A percentile compares a stretch with the other conserved stretches of the same genome.
Evolutionary conservation across 2,329 filamentous ascomycete species (phyloP).

Genomic region (Ophiosphaerella herpotricha): DNA sequence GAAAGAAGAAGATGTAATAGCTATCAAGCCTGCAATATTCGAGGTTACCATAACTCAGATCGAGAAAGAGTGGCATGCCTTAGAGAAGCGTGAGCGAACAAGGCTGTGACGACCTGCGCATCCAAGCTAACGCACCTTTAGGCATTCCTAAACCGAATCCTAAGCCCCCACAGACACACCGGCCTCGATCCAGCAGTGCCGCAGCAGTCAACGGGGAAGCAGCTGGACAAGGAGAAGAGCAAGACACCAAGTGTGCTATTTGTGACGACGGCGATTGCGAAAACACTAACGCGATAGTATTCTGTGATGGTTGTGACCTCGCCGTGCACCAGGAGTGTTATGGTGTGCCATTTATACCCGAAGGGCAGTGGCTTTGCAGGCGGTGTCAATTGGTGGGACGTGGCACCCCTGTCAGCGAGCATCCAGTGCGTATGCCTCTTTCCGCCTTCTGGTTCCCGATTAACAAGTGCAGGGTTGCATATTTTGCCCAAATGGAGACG

Average conservation of each 20-base stretch:
- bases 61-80: conserved; percentile 95
- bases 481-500: conserved; percentile 96
- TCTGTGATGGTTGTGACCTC: conserved; percentile 96
- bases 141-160: conserved; percentile 93
- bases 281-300: conserved; percentile 98
- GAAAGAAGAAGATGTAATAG: conserved; percentile 73
- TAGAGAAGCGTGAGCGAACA: conserved; percentile 73
- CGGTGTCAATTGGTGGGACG: conserved; percentile 96
- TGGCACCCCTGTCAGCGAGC: conserved; percentile 73
- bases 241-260: conserved; percentile 95
- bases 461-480: conserved; percentile 66
- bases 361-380: conserved; percentile 96
- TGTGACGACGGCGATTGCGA: conserved; percentile 99
- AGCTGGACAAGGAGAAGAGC: conserved; percentile 79
- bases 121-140: conserved; percentile 15
- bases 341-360: conserved; percentile 96
- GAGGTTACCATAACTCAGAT: conserved; percentile 99
- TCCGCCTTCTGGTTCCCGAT: conserved; percentile 6
- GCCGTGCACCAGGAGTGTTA: conserved; percentile 99
- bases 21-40: conserved; percentile 90
- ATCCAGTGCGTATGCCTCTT: conserved; percentile 30
- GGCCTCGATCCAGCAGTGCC: conserved; percentile 89
- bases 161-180: conserved; percentile 91
- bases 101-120: background rate
- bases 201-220: conserved; percentile 95